These are phyloP conservation scores for Leucocoprinus birnbaumii DNA, from an alignment of 768 basidiomycete species.

Conservation along the genomic window DNA sequence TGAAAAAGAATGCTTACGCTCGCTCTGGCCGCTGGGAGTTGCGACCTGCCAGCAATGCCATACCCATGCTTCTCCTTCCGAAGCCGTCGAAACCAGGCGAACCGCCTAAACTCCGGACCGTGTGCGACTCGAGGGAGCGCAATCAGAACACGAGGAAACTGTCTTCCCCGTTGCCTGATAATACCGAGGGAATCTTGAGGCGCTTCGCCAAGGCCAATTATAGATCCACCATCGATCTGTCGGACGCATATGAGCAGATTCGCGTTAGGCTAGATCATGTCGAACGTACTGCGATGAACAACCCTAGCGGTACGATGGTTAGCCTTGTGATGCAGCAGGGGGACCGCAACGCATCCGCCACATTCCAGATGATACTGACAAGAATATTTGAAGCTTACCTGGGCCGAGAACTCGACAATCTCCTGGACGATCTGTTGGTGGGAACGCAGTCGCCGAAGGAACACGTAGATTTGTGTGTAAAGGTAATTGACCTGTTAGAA, in stretches of 20 bases:
- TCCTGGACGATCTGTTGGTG: constrained; percentile 17
- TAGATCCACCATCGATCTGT: constrained; percentile 33
- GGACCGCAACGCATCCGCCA: constrained; percentile 24
- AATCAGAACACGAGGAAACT: constrained; percentile 38
- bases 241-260: constrained; percentile 41
- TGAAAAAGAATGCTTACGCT: constrained; percentile 24
- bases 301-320: constrained; percentile 31
- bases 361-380: constrained; percentile 34
- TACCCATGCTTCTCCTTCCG: constrained; percentile 29
- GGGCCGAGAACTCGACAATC: constrained; percentile 9
- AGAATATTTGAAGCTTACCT: constrained; percentile 6
- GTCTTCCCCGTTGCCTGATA: constrained; percentile 35
- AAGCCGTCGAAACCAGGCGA: constrained; percentile 19
- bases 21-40: constrained; percentile 25
- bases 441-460: constrained; percentile 23
- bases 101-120: too few relatives aligned
- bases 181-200: constrained; percentile 34
- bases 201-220: constrained; percentile 26
- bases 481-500: constrained; percentile 18
- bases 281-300: constrained; percentile 22
- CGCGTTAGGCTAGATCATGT: constrained; percentile 25
- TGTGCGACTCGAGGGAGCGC: constrained; percentile 29
- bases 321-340: constrained; percentile 31
- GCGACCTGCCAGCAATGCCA: constrained; percentile 24
- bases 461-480: constrained; percentile 19